Conservation (phyloP, 805 yeast species). For the Metschnikowia amazonensis region DNA sequence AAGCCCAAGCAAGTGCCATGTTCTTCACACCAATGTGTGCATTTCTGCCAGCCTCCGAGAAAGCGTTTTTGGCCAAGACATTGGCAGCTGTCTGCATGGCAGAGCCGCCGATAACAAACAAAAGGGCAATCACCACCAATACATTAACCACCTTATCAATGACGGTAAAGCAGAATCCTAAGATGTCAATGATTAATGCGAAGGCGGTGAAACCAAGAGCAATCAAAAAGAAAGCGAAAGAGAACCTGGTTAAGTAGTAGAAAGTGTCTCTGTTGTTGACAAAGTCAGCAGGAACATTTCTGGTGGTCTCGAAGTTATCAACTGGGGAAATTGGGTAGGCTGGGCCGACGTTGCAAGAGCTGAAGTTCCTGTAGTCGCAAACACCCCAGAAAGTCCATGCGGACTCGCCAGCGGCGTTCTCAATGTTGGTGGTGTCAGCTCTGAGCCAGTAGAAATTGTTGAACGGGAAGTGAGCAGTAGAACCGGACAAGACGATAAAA, state of each 20-base stretch:
- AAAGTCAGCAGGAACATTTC: slow-evolving; percentile 53
- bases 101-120: slow-evolving; percentile 60
- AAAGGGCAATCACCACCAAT: slow-evolving; percentile 47
- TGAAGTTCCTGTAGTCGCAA: slow-evolving; percentile 57
- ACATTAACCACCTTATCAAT: slow-evolving; percentile 53
- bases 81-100: slow-evolving; percentile 70
- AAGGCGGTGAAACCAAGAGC: slow-evolving; percentile 62
- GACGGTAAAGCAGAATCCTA: slow-evolving; percentile 53
- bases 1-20: slow-evolving; percentile 69
- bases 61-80: slow-evolving; percentile 72
- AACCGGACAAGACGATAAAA: slow-evolving; percentile 33
- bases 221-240: slow-evolving; percentile 59
- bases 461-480: slow-evolving; percentile 20
- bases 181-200: slow-evolving; percentile 50
- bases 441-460: slow-evolving; percentile 73
- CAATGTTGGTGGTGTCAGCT: slow-evolving; percentile 62
- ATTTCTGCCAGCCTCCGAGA: slow-evolving; percentile 42
- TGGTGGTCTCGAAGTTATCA: slow-evolving; percentile 58
- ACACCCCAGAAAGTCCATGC: slow-evolving; percentile 85
- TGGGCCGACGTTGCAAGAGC: slow-evolving; percentile 51
- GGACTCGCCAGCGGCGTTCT: slow-evolving; percentile 46
- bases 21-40: slow-evolving; percentile 54
- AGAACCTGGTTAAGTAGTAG: slow-evolving; percentile 62
- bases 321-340: slow-evolving; percentile 86
- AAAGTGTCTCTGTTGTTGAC: slow-evolving; percentile 51